Evolutionary conservation across 2,329 filamentous ascomycete species (phyloP).

Genomic region (Nigrospora oryzae): DNA sequence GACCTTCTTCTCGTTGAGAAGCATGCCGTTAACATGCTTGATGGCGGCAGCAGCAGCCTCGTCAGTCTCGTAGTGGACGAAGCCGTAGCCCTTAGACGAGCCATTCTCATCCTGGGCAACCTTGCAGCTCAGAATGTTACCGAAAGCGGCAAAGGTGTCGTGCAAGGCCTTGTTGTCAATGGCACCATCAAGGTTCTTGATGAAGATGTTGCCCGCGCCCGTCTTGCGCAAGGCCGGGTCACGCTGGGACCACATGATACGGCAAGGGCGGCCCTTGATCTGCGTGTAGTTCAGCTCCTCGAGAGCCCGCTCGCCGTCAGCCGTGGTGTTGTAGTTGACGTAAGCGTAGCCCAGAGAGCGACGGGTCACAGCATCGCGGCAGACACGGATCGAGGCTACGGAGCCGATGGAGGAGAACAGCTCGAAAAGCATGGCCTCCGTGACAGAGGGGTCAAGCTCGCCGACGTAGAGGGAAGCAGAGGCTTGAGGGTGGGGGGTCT

Average conservation of each 20-base stretch:
- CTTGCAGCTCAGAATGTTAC: slow-evolving; percentile 99
- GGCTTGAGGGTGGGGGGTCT: slow-evolving; percentile 70
- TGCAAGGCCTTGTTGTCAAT: slow-evolving; percentile 99
- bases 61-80: slow-evolving; percentile 99
- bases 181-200: slow-evolving; percentile 98
- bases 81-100: slow-evolving; percentile 97
- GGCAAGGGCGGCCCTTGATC: slow-evolving; percentile 97
- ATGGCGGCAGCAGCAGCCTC: slow-evolving; percentile 95
- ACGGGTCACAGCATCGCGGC: slow-evolving; percentile 96
- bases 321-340: slow-evolving; percentile 98
- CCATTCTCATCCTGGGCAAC: slow-evolving; percentile 95
- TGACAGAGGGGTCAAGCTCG: slow-evolving; percentile 95
- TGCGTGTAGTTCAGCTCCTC: slow-evolving; percentile 99
- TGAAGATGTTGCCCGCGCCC: slow-evolving; percentile 98
- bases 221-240: slow-evolving; percentile 99
- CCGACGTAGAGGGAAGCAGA: slow-evolving; percentile 98
- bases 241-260: slow-evolving; percentile 99
- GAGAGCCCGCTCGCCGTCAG: slow-evolving; percentile 93
- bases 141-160: slow-evolving; percentile 97
- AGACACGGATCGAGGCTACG: slow-evolving; percentile 98
- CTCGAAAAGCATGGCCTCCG: slow-evolving; percentile 99
- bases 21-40: slow-evolving; percentile 99
- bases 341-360: slow-evolving; percentile 98
- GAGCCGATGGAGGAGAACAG: slow-evolving; percentile 99
- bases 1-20: slow-evolving; percentile 99